Evolutionary conservation across 345 rosid genomes (phyloP), one percentile per base, ranked within the genome.

Genomic region (Lumnitzera racemosa): DNA sequence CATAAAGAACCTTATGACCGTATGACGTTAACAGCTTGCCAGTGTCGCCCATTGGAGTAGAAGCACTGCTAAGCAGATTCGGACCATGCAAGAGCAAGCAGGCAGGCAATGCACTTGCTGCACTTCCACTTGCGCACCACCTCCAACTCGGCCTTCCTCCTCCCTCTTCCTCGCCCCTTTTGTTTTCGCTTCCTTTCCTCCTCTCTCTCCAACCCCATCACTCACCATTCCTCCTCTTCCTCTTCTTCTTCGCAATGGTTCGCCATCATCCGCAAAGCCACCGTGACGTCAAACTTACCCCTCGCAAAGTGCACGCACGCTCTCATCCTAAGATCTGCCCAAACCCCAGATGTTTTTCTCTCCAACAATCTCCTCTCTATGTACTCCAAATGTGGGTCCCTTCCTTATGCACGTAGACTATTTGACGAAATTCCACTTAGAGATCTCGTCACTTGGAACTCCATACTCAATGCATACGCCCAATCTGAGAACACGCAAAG

Each of bases 401-500:
- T 80, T 50, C 20, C 46, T 2, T 66, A 69, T 4, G 87, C 87
- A 0, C 83, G 85, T 67, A 73, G 61, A 10, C 46, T 84, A 80
- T 84, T 84, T 64, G 85, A 84, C 61, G 57, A 54, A 74, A 82
- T 69, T 69, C 78, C 57, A 61, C 73, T 76, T 0, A 66, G 77
- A 70, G 83, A 84, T 63, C 78, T 82, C 15, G 68, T 84, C 47
- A 74, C 83, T 23, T 84, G 85, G 87, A 84, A 84, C 63, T 76
- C 84, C 12, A 62, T 84, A 59, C 50, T 84, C 47, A 76, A 83
- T 61, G 81, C 85, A 6, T 84, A 79, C 70, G 85, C 90, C 1
- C 80, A 72, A 36, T 69, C 58, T 2, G 78, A 53, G 2, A 9
- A 36, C 43, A 7, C 43, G 9, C 10, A 36, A 36, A 69, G 63